These are phyloP conservation scores for Neonectria ditissima DNA, from an alignment of 2,329 filamentous ascomycete genomes.

Conservation along the genomic window DNA sequence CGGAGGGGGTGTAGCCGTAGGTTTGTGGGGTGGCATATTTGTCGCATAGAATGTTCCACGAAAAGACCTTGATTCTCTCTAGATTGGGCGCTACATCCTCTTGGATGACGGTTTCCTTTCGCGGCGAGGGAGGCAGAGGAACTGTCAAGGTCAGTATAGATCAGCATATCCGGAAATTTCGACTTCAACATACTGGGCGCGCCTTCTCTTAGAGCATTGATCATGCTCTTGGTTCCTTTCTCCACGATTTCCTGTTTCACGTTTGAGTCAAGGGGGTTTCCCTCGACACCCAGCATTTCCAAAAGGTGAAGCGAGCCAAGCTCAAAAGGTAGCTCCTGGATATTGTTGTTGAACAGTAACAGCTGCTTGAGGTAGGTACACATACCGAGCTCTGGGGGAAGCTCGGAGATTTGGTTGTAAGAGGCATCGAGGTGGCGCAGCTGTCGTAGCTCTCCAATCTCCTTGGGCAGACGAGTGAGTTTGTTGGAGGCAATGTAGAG, in stretches of 20 bases:
- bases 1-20: slow-evolving; percentile 91
- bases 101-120: slow-evolving; percentile 83
- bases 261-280: slow-evolving; percentile 83
- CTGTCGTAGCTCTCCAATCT: slow-evolving; percentile 85
- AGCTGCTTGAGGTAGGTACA: slow-evolving; percentile 90
- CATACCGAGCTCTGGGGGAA: slow-evolving; percentile 96
- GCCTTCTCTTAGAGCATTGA: slow-evolving; percentile 84
- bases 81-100: slow-evolving; percentile 69
- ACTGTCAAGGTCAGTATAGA: slow-evolving; percentile 62
- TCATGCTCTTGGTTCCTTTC: slow-evolving; percentile 85
- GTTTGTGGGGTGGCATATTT: slow-evolving; percentile 86
- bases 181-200: slow-evolving; percentile 76
- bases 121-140: slow-evolving; percentile 79
- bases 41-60: slow-evolving; percentile 96
- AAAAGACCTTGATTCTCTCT: slow-evolving; percentile 85
- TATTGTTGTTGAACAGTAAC: slow-evolving; percentile 89
- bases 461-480: slow-evolving; percentile 80
- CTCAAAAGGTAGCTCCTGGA: slow-evolving; percentile 84
- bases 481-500: slow-evolving; percentile 96
- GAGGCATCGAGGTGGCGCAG: slow-evolving; percentile 89
- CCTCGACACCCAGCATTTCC: slow-evolving; percentile 91
- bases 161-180: not conserved
- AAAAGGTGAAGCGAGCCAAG: slow-evolving; percentile 89
- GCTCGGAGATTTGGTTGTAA: slow-evolving; percentile 82
- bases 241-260: slow-evolving; percentile 87